Evolutionary conservation across 345 rosid species (phyloP).

Genomic region (Euclidium syriacum): DNA sequence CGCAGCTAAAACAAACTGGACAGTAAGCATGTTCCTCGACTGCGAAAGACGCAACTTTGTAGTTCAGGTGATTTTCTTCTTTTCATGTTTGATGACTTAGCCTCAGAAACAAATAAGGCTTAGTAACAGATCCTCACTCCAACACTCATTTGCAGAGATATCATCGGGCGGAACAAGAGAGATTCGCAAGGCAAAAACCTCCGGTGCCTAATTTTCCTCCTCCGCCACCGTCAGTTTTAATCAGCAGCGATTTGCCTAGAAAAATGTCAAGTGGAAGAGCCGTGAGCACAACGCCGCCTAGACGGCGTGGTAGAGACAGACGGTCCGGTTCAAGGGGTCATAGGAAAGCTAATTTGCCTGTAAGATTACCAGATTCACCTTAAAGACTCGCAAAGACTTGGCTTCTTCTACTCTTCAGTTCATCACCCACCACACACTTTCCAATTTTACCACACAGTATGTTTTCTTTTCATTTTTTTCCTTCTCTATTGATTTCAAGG

Average conservation of each 20-base stretch:
- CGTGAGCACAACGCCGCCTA: conserved; percentile 33
- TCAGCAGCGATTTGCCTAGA: conserved; percentile 34
- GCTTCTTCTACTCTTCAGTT: conserved; percentile 13
- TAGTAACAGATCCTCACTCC: neutral
- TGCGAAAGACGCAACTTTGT: conserved; percentile 98
- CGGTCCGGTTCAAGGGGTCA: conserved; percentile 64
- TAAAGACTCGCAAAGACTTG: conserved; percentile 1
- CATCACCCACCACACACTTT: conserved; percentile 14
- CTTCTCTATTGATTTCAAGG: conserved; percentile 30
- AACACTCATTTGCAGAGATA: conserved; percentile 53
- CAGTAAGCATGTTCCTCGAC: conserved; percentile 83
- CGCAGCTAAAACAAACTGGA: conserved; percentile 71
- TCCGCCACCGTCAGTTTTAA: conserved; percentile 30
- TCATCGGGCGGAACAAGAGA: conserved; percentile 53
- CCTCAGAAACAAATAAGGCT: neutral
- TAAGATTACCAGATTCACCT: conserved; percentile 18
- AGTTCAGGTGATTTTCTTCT: conserved; percentile 63
- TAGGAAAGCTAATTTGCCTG: conserved; percentile 44
- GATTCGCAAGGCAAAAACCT: conserved; percentile 36
- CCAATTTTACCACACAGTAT: conserved; percentile 27
- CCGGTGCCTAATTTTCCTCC: conserved; percentile 37
- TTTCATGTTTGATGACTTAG: neutral
- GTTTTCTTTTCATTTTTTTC: conserved; percentile 9
- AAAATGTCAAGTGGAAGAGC: conserved; percentile 31
- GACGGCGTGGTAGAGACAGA: conserved; percentile 54